phyloP scores from a whole-genome alignment of 2,329 filamentous ascomycete species.

The Ceratocystis albifundus region DNA sequence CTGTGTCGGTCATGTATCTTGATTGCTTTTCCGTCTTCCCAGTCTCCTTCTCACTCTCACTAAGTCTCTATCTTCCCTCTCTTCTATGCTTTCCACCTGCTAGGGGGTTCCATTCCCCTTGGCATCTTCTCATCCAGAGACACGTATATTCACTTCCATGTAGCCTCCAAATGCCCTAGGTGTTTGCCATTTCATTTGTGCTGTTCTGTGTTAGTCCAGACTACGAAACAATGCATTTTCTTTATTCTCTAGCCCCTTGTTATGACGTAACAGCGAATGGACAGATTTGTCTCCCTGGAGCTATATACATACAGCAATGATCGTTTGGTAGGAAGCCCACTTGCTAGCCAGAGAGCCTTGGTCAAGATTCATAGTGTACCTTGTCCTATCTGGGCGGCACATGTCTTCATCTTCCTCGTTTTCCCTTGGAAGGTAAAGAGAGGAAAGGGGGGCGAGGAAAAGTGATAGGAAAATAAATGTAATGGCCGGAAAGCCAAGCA shows the following conservation, averaged over 20 bases:
- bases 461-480: not conserved
- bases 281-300: no score
- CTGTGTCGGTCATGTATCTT: slow-evolving; percentile 6
- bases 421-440: not conserved
- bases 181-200: not conserved
- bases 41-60: not conserved
- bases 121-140: not conserved
- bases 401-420: not conserved
- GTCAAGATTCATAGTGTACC: not conserved
- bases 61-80: not conserved
- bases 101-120: not conserved
- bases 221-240: not conserved
- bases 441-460: not conserved
- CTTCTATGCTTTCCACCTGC: not conserved
- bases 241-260: not conserved
- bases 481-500: not conserved
- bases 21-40: not conserved
- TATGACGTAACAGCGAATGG: not conserved
- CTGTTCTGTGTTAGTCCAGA: not conserved
- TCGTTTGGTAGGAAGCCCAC: no score
- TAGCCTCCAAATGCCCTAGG: not conserved
- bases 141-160: slow-evolving; percentile 6
- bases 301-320: no score
- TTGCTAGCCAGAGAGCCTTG: no score
- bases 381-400: not conserved